Evolutionary conservation across 2,329 filamentous ascomycete genomes (phyloP).

Genomic region (Venturia carpophila): DNA sequence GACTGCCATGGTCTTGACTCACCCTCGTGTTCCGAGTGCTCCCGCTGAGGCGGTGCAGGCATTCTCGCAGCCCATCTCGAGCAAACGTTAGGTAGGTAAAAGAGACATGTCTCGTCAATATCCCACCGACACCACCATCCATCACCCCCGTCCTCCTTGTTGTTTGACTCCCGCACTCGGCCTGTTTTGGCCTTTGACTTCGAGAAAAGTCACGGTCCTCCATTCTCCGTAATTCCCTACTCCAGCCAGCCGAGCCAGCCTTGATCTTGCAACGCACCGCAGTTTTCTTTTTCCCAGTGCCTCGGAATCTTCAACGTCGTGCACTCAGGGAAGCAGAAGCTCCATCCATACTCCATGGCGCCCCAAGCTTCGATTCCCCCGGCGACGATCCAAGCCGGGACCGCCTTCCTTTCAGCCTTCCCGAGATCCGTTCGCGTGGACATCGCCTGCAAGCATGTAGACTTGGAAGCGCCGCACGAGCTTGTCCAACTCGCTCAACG

Average conservation of each 20-base stretch:
- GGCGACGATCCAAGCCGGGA: slow-evolving; percentile 7
- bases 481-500: not conserved
- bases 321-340: not conserved
- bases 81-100: no score
- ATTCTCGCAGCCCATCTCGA: no score
- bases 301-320: not conserved
- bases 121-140: not conserved
- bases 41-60: not conserved
- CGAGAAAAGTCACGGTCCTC: not conserved
- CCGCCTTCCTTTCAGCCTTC: slow-evolving; percentile 11
- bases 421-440: slow-evolving; percentile 10
- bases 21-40: not conserved
- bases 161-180: not conserved
- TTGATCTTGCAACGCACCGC: not conserved
- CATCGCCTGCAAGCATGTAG: slow-evolving; percentile 17
- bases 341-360: not conserved
- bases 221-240: not conserved
- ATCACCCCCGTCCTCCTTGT: not conserved
- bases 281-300: not conserved
- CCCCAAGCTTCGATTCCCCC: not conserved
- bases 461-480: slow-evolving; percentile 10
- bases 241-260: not conserved
- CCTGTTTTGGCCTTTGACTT: not conserved
- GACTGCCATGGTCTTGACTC: not conserved
- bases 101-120: not conserved